Percentiles rank a stretch among this genome's conserved stretches.
Evolutionary conservation across 257 asterid genomes (phyloP).

Genomic region (Penstemon davidsonii): DNA sequence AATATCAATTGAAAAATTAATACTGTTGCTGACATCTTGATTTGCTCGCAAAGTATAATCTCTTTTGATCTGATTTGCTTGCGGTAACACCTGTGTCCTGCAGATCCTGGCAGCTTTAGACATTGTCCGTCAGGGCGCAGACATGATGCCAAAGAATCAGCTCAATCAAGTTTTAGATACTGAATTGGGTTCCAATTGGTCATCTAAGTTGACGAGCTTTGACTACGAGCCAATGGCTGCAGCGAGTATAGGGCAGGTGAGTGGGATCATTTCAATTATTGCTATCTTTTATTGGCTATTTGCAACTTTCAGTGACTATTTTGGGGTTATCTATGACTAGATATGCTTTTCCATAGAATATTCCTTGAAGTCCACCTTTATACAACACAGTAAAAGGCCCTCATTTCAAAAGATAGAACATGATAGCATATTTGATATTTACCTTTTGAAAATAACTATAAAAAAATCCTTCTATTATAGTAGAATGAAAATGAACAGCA

Average conservation of each 20-base stretch:
- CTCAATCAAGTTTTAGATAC: constrained; percentile 84
- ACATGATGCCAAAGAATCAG: constrained; percentile 91
- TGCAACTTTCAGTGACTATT: constrained; percentile 6
- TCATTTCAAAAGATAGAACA: no score
- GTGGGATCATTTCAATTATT: constrained; percentile 20
- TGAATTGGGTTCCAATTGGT: constrained; percentile 82
- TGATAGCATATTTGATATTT: no score
- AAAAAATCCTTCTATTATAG: no score
- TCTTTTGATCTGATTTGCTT: constrained; percentile 23
- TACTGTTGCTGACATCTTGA: constrained; percentile 8
- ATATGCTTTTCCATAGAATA: no score
- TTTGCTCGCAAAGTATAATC: constrained; percentile 11
- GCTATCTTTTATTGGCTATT: neutral
- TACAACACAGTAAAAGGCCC: no score
- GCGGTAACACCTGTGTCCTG: constrained; percentile 31
- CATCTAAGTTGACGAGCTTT: constrained; percentile 67
- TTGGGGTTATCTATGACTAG: neutral
- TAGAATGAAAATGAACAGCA: no score
- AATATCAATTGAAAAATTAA: neutral
- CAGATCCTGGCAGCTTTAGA: constrained; percentile 96
- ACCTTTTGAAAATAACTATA: no score
- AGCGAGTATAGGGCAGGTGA: constrained; percentile 97
- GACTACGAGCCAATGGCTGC: constrained; percentile 94
- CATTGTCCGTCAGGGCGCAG: constrained; percentile 98
- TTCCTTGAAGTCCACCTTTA: no score